phyloP scores from a whole-genome alignment of 2,329 filamentous ascomycete genomes.

The Chaetomiaceae sp. region DNA sequence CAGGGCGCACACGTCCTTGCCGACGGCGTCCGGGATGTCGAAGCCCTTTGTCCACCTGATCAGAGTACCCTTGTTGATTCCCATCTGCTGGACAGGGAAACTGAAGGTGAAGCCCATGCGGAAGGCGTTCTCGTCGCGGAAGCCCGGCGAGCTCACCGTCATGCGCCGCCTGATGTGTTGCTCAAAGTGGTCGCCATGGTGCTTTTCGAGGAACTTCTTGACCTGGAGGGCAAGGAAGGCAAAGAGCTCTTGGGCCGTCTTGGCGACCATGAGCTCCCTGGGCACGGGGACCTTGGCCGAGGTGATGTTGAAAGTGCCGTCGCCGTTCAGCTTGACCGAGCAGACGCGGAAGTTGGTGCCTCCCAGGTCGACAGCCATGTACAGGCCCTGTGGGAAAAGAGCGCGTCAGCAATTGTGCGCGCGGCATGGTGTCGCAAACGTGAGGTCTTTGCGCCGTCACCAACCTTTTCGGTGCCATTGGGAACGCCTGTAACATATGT shows the following conservation, averaged over 20 bases:
- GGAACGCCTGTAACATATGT: conserved; percentile 95
- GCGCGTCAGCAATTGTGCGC: conserved; percentile 6
- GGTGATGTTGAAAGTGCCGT: conserved; percentile 89
- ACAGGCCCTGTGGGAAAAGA: conserved; percentile 64
- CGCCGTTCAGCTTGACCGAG: conserved; percentile 87
- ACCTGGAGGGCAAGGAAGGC: conserved; percentile 90
- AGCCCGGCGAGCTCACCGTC: conserved; percentile 54
- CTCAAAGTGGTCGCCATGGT: conserved; percentile 84
- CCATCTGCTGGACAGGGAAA: conserved; percentile 89
- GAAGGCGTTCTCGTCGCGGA: conserved; percentile 72
- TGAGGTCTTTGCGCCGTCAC: not conserved
- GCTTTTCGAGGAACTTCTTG: conserved; percentile 76
- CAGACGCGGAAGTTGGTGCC: conserved; percentile 98
- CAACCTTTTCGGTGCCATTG: conserved; percentile 94
- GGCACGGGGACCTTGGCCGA: conserved; percentile 92
- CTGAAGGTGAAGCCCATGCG: conserved; percentile 98
- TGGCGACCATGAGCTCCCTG: conserved; percentile 81
- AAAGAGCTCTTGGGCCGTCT: conserved; percentile 83
- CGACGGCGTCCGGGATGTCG: conserved; percentile 89
- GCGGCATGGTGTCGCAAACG: not conserved
- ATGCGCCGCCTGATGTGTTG: conserved; percentile 61
- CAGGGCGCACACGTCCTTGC: conserved; percentile 88
- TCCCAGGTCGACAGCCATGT: conserved; percentile 94
- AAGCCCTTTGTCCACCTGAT: conserved; percentile 99
- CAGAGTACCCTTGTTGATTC: conserved; percentile 90